Conservation (phyloP, 2,329 filamentous ascomycete species). For the Ilyonectria robusta region DNA sequence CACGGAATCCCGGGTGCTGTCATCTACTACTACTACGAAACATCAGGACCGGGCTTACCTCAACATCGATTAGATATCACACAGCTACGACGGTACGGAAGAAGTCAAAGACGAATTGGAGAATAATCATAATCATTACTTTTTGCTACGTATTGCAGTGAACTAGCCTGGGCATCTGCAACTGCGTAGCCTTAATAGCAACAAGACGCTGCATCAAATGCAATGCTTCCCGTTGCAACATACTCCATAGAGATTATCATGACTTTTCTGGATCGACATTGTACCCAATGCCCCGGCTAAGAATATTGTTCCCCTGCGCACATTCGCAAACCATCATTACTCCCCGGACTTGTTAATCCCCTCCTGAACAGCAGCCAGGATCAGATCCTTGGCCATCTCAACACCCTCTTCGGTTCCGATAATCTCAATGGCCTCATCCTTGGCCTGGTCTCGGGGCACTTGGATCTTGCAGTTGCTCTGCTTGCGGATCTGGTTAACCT, state of each 20-base stretch:
- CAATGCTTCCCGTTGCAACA: conserved; percentile 31
- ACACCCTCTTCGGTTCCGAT: conserved; percentile 83
- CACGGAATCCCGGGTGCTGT: conserved; percentile 7
- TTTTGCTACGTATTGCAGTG: conserved; percentile 39
- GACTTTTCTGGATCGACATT: conserved; percentile 17
- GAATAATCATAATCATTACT: conserved; percentile 31
- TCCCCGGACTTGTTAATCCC: conserved; percentile 60
- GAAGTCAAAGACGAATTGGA: background rate
- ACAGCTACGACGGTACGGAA: no score
- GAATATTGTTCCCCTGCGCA: background rate
- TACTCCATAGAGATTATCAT: conserved; percentile 34
- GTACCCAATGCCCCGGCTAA: conserved; percentile 14
- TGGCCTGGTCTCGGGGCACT: conserved; percentile 85
- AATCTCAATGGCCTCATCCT: conserved; percentile 90
- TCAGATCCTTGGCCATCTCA: conserved; percentile 89
- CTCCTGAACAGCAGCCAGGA: conserved; percentile 84
- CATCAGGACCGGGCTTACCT: no score
- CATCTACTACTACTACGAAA: background rate
- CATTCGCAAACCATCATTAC: conserved; percentile 29
- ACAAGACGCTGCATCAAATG: conserved; percentile 30
- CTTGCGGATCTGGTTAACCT: conserved; percentile 93
- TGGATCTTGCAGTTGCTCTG: conserved; percentile 95
- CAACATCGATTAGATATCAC: background rate
- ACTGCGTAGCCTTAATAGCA: background rate
- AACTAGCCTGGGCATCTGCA: conserved; percentile 13